phyloP scores from a whole-genome alignment of 352 stramenopile genomes.

The Globisporangium splendens region DNA sequence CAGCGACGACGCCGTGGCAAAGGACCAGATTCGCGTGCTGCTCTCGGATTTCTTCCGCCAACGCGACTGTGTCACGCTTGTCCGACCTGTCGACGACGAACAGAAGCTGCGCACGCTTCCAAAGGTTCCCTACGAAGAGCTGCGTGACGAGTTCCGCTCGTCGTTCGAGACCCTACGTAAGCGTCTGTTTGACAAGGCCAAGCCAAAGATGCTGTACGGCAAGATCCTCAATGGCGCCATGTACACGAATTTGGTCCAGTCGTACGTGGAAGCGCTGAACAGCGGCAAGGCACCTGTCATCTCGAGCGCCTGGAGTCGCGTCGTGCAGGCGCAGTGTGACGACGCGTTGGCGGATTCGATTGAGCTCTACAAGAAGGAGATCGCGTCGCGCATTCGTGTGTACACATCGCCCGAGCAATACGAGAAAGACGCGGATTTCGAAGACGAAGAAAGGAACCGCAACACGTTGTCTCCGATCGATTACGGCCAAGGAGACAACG shows the following conservation, averaged over 20 bases:
- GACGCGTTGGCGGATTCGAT: constrained; percentile 77
- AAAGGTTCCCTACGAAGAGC: constrained; percentile 63
- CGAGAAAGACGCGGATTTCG: constrained; percentile 46
- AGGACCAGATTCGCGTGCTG: constrained; percentile 80
- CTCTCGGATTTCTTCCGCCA: constrained; percentile 83
- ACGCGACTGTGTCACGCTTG: constrained; percentile 87
- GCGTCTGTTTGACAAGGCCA: constrained; percentile 72
- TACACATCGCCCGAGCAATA: constrained; percentile 61
- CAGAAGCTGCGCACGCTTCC: constrained; percentile 70
- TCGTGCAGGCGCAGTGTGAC: constrained; percentile 82
- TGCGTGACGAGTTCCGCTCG: constrained; percentile 78
- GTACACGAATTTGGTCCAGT: constrained; percentile 78
- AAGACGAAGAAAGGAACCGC: constrained; percentile 17
- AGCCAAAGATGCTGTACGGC: constrained; percentile 85
- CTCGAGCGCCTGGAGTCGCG: constrained; percentile 85
- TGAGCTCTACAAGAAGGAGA: constrained; percentile 72
- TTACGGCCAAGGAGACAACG: constrained; percentile 46
- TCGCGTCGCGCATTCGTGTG: constrained; percentile 40
- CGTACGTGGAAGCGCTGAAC: constrained; percentile 87
- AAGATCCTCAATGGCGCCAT: constrained; percentile 85
- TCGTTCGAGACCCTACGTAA: constrained; percentile 70
- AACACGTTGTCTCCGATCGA: constrained; percentile 40
- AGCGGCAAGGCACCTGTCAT: constrained; percentile 86
- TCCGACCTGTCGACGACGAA: constrained; percentile 86
- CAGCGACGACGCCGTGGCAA: constrained; percentile 66